Evolutionary conservation across 2,329 filamentous ascomycete genomes (phyloP), one percentile per base, ranked within the genome.

Genomic region (Epichloe sp.): DNA sequence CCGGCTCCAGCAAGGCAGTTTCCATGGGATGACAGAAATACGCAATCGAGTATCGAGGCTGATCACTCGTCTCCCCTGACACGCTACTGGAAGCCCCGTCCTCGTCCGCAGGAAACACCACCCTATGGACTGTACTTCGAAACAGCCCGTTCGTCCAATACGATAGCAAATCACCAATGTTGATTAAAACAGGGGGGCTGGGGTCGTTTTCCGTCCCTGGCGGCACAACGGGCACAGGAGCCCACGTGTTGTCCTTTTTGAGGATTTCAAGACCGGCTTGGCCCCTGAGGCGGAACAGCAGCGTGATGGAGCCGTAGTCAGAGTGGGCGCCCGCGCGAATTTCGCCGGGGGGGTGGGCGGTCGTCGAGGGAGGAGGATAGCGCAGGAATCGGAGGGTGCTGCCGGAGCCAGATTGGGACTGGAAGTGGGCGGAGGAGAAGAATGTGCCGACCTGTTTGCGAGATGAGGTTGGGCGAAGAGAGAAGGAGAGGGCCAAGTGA

Each of bases 121-220:
- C 93, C 11, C 91, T 75, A 63, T 97, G 93, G 5, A 96, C 80
- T 0, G 91, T 96, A 58, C 84, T 89, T 59, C 88, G 85, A 55
- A 97, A 75, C 45, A 96, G 68, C 0, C 90, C 89, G 56, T 86
- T 85, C 1, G 93, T 97, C 91, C 91, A 97, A 65, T 94, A 93
- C 36, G 81, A 85, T 54, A 84, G 69, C 63, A 85, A 61, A 64
- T 83, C 71, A 67, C 85, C 69, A 68, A 89, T 78, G 73, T 93
- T 70, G 82, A 97, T 65, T 74, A 96, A 66, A 74, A 89, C 88
- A 1, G 85, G 90, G 90, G 80, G 83, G 41, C 72, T 77, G 8
- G 71, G 71, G 58, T 82, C 79, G 34, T 64, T 55, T 54, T 79
- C 78, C 4, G 79, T 82, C 1, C 76, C 76, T 0, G 75, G 70